Base-by-base conservation (phyloP, 2,329 filamentous ascomycete species). In the Thelonectria discophora region DNA sequence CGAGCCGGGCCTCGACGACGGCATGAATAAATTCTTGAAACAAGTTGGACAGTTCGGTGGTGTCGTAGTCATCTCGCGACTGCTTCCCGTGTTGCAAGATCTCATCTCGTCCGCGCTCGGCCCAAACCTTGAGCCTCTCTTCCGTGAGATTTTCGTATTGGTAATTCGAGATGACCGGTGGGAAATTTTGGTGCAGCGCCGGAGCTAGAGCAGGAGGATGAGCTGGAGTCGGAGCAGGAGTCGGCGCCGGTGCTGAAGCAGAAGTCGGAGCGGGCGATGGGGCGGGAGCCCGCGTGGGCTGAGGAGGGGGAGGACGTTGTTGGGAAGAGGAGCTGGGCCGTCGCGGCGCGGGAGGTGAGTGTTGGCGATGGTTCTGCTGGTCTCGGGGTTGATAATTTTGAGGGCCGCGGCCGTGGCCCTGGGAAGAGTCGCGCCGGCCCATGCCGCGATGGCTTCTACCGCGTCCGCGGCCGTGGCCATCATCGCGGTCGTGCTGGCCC, bases 1-100 rank as follows among this genome's bases (percentile, higher is more conserved):
- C 82, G 47, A 97, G 77, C 50, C 88, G 86, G 43, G 83, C 85
- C 71, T 93, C 89, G 12, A 96, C 78, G 17, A 90, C 88, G 34
- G 92, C 88, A 63, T 90, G 88, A 37, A 95, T 86, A 39, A 97
- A 85, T 75, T 99, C 95, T 78, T 97, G 92, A 68, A 94, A 93
- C 20, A 97, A 80, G 13, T 85, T 85, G 30, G 89, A 88, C 39
- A 97, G 80, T 59, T 88, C 86, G 47, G 89, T 82, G 8, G 86
- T 80, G 72, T 96, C 89, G 67, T 91, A 87, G 66, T 90, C 85
- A 37, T 86, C 79, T 68, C 88, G 86, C 49, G 90, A 88, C 68
- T 88, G 82, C 45, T 84, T 75, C 21, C 89, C 90, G 68, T 86
- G 83, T 20, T 87, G 83, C 18, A 94, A 78, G 12, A 97, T 80